Conservation (phyloP, 2,329 filamentous ascomycete genomes). For the Rhexocercosporidium sp. region DNA sequence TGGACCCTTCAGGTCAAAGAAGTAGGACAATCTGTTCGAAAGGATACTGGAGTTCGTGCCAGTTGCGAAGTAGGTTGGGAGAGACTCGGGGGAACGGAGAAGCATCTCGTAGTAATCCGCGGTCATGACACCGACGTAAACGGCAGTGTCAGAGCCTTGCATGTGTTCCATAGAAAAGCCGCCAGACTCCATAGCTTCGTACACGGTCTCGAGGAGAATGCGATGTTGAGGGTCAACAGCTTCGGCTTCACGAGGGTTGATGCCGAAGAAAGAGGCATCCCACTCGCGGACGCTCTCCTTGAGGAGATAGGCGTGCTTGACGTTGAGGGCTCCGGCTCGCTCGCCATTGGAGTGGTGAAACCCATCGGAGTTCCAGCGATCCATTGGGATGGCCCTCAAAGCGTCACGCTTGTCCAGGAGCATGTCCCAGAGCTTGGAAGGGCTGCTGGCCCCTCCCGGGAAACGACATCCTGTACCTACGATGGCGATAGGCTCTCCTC, state of each 20-base stretch:
- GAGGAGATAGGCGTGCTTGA: conserved; percentile 41
- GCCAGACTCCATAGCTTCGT: conserved; percentile 38
- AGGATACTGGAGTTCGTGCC: conserved; percentile 44
- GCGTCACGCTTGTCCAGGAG: conserved; percentile 49
- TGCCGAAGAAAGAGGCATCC: conserved; percentile 46
- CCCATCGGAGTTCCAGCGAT: conserved; percentile 53
- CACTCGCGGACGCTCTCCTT: conserved; percentile 44
- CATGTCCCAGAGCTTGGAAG: conserved; percentile 55
- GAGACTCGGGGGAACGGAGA: conserved; percentile 14
- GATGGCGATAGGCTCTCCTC: conserved; percentile 40
- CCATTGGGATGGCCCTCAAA: conserved; percentile 46
- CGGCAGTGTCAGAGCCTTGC: conserved; percentile 25
- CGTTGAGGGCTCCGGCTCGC: conserved; percentile 36
- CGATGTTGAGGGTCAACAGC: conserved; percentile 36
- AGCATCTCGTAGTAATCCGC: conserved; percentile 27
- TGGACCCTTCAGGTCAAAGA: conserved; percentile 46
- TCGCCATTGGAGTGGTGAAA: conserved; percentile 58
- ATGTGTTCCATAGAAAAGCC: conserved; percentile 29
- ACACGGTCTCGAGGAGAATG: conserved; percentile 37
- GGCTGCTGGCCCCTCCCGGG: conserved; percentile 47
- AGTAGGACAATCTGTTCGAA: conserved; percentile 50
- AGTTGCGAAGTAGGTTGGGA: conserved; percentile 40
- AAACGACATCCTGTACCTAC: conserved; percentile 48
- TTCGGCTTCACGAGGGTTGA: conserved; percentile 36
- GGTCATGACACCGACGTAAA: conserved; percentile 43